Conservation (phyloP, 148 eudicot species). For the Oxyria digyna region DNA sequence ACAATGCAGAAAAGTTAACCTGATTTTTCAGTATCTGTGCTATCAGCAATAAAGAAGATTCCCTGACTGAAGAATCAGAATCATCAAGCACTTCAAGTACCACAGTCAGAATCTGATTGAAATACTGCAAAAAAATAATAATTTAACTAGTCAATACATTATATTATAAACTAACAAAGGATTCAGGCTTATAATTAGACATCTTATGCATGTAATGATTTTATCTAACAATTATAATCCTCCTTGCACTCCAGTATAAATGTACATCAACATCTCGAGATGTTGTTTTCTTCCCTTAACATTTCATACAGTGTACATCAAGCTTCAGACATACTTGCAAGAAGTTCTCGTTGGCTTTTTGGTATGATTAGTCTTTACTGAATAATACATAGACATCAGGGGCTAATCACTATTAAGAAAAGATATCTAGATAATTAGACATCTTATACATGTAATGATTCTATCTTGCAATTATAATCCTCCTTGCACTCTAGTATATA, state of each 20-base stretch:
- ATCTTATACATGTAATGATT: not conserved
- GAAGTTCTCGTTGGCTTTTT: not conserved
- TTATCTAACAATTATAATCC: not conserved
- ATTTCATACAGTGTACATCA: not conserved
- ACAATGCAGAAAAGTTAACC: constrained; percentile 13
- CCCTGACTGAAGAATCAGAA: constrained; percentile 58
- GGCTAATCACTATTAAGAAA: not conserved
- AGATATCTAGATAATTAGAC: not conserved
- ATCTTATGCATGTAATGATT: not conserved
- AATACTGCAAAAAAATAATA: constrained; percentile 35
- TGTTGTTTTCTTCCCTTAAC: not conserved
- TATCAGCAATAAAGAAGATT: constrained; percentile 56
- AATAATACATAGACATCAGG: not conserved
- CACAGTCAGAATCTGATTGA: constrained; percentile 82
- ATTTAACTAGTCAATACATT: not conserved
- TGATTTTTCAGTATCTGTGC: constrained; percentile 83
- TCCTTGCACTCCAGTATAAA: not conserved
- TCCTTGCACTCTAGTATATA: not conserved
- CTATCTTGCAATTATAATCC: not conserved
- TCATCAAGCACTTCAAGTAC: constrained; percentile 81
- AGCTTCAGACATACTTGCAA: not conserved
- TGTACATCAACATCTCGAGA: not conserved
- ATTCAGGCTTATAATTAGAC: not conserved
- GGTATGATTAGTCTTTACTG: not conserved
- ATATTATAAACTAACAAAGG: not conserved